Conservation (phyloP, 2,329 filamentous ascomycete species). For the Aspergillus floridensis region DNA sequence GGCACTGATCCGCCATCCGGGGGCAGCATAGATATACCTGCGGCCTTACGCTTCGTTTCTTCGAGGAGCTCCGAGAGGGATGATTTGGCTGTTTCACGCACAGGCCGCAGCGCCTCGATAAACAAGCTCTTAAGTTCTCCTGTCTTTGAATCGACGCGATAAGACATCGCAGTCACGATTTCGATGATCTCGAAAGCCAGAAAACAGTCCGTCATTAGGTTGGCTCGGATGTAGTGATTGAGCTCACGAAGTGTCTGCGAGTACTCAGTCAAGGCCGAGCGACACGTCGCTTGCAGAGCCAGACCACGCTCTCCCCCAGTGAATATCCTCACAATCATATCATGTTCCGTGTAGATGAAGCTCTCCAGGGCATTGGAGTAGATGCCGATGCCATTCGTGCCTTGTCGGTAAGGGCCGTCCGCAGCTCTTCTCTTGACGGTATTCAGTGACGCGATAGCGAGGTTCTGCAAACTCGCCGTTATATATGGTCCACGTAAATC, state of each 20-base stretch:
- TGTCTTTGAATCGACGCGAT: constrained; percentile 74
- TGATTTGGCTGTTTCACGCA: constrained; percentile 85
- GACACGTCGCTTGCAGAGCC: constrained; percentile 76
- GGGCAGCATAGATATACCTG: constrained; percentile 65
- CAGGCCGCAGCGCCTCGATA: constrained; percentile 79
- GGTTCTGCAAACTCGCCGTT: constrained; percentile 74
- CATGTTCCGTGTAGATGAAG: constrained; percentile 83
- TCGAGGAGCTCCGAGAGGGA: constrained; percentile 81
- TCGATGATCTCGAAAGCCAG: constrained; percentile 94
- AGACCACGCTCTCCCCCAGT: constrained; percentile 77
- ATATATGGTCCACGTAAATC: constrained; percentile 85
- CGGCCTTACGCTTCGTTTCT: constrained; percentile 71
- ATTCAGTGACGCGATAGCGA: constrained; percentile 82
- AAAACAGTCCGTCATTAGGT: constrained; percentile 87
- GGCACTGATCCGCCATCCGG: constrained; percentile 75
- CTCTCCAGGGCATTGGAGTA: constrained; percentile 87
- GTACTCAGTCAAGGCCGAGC: constrained; percentile 74
- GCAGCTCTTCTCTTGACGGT: constrained; percentile 72
- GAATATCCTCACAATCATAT: constrained; percentile 86
- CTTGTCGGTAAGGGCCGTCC: constrained; percentile 80
- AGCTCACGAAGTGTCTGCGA: constrained; percentile 82
- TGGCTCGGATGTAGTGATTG: constrained; percentile 82
- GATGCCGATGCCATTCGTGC: constrained; percentile 85
- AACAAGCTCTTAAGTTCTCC: constrained; percentile 82
- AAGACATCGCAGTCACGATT: constrained; percentile 76